Percentiles rank a stretch among this genome's conserved stretches.
These are phyloP conservation scores for Phytophthora pisi DNA, from an alignment of 352 stramenopile genomes.

Conservation along the genomic window DNA sequence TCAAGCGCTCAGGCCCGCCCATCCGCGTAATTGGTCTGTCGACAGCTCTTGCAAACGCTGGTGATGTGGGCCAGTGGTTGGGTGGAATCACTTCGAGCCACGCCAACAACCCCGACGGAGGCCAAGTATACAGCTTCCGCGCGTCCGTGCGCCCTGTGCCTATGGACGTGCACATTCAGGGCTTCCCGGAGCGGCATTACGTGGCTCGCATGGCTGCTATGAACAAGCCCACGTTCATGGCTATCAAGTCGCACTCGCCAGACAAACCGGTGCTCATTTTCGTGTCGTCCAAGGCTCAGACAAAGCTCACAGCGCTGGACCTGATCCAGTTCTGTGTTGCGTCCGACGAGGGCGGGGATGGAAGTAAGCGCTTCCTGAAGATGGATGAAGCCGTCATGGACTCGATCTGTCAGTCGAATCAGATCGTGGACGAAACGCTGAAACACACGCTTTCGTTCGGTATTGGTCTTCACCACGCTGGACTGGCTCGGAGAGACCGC, in stretches of 20 bases:
- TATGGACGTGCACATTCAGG: slow-evolving; percentile 97
- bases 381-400: slow-evolving; percentile 92
- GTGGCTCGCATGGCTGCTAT: slow-evolving; percentile 98
- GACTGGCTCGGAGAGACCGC: slow-evolving; percentile 85
- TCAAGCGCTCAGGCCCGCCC: slow-evolving; percentile 63
- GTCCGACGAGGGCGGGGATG: slow-evolving; percentile 76
- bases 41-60: slow-evolving; percentile 96
- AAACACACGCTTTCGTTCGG: slow-evolving; percentile 97
- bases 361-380: slow-evolving; percentile 94
- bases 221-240: slow-evolving; percentile 99
- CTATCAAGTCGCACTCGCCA: slow-evolving; percentile 95
- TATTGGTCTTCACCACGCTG: slow-evolving; percentile 98
- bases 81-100: slow-evolving; percentile 85
- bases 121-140: slow-evolving; percentile 94
- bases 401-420: slow-evolving; percentile 80
- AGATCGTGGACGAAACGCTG: slow-evolving; percentile 91
- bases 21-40: slow-evolving; percentile 96
- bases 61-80: slow-evolving; percentile 97
- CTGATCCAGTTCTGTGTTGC: slow-evolving; percentile 94
- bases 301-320: slow-evolving; percentile 96
- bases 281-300: slow-evolving; percentile 98
- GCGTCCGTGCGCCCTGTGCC: slow-evolving; percentile 96
- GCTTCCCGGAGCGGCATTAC: slow-evolving; percentile 97
- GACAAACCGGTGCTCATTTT: slow-evolving; percentile 97
- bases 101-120: slow-evolving; percentile 34